Evolutionary conservation across 306 rosid species (phyloP), one percentile per base, ranked within the genome.

Genomic region (Pyrus communis): DNA sequence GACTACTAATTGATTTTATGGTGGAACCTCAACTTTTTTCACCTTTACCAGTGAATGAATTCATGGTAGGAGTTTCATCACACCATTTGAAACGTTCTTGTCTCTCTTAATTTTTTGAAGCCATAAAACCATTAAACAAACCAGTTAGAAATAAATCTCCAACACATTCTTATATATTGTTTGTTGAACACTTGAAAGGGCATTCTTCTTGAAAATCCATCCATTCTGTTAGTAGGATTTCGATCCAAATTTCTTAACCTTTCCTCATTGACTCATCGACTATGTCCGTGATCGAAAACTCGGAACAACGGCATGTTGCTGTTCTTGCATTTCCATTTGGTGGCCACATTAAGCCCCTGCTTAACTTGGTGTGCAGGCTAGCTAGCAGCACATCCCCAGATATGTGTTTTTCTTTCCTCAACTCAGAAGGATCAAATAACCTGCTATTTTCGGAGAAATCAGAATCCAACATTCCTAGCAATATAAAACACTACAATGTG

Each of bases 311-410:
- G 25, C 85, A 85, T 75, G 79, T 83, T 0, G 85, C 68, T 0
- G 72, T 79, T 5, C 42, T 85, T 19, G 69, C 77, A 5, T 85
- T 85, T 58, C 91, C 88, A 18, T 80, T 84, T 17, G 83, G 79
- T 1, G 57, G 75, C 82, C 91, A 84, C 30, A 40, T 73, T 0
- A 6, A 14, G 21, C 73, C 79, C 38, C 46, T 71, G 11, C 76
- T 85, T 25, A 86, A 30, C 55, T 69, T 84, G 12, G 72, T 64
- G 7, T 22, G 75, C 64, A 77, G 33, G n/a, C 59, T 88, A 9
- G 86, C 91, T 2, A 67, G 22, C 13, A 77, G 87, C 0, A 28
- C 15, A 25, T 61, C 82, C 13, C 87, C 87, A 22, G 10, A 72
- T 63, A 45, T 43, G 1, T 63, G 11, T 9, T 86, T 85, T 60